Evolutionary conservation across 192 early-diverging fungal species (phyloP).

Genomic region (Fimicolochytrium jonesii): DNA sequence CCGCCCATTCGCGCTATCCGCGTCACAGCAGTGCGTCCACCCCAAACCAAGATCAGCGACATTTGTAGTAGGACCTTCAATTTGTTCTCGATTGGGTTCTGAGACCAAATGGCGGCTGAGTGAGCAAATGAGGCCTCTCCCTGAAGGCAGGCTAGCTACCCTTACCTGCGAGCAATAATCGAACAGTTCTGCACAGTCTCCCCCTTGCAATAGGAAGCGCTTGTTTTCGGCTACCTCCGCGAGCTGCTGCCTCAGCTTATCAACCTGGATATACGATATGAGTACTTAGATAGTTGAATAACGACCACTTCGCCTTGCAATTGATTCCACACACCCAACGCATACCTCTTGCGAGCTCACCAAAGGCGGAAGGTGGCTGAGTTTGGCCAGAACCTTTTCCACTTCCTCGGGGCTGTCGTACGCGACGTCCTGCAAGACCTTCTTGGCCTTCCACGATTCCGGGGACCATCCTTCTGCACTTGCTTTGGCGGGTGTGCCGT

Average conservation of each 20-base stretch:
- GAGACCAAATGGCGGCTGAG: not conserved
- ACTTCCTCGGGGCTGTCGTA: slow-evolving; percentile 76
- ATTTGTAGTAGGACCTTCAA: slow-evolving; percentile 96
- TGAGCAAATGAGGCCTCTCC: not conserved
- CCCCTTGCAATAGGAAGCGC: slow-evolving; percentile 94
- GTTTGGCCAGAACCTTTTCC: slow-evolving; percentile 65
- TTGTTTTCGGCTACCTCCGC: slow-evolving; percentile 85
- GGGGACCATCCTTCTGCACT: slow-evolving; percentile 34
- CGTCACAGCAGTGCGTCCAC: slow-evolving; percentile 85
- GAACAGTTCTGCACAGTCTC: slow-evolving; percentile 98
- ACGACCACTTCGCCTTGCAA: not conserved
- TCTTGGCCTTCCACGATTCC: slow-evolving; percentile 40
- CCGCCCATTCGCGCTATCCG: slow-evolving; percentile 98
- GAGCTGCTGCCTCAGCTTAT: slow-evolving; percentile 75
- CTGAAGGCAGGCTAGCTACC: too few relatives aligned
- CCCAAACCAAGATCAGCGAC: slow-evolving; percentile 93
- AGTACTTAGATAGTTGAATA: not conserved
- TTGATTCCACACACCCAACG: not conserved
- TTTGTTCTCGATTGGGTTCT: slow-evolving; percentile 85
- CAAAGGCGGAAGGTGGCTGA: slow-evolving; percentile 80
- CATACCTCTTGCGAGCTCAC: slow-evolving; percentile 80
- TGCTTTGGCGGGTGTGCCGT: too few relatives aligned
- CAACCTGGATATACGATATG: slow-evolving; percentile 53
- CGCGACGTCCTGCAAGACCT: slow-evolving; percentile 72
- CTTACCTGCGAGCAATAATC: slow-evolving; percentile 90